Conservation (phyloP, 2,329 filamentous ascomycete genomes). For the Cercospora sp. region DNA sequence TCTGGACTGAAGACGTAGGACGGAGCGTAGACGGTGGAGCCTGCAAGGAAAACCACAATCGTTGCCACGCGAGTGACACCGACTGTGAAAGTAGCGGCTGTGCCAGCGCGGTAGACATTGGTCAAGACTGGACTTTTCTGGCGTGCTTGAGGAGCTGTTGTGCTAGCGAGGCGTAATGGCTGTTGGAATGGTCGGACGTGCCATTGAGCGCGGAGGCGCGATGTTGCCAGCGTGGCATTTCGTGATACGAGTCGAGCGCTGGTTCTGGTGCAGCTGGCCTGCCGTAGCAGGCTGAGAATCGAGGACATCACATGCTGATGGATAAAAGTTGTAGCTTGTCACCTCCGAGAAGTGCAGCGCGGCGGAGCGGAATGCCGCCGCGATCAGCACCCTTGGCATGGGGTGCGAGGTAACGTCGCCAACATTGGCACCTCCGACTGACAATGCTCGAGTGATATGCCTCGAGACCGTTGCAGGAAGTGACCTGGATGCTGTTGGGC, state of each 20-base stretch:
- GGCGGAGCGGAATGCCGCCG: not conserved
- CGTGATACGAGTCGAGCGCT: not conserved
- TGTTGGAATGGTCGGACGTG: not conserved
- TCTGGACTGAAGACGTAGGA: constrained; percentile 51
- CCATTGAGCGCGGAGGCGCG: not conserved
- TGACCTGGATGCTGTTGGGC: not conserved
- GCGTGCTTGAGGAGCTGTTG: not conserved
- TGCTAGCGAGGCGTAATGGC: constrained; percentile 6
- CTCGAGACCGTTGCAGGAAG: not conserved
- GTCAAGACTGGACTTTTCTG: constrained; percentile 55
- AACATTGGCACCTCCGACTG: not conserved
- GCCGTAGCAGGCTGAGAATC: constrained; percentile 21
- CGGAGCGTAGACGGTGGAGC: constrained; percentile 61
- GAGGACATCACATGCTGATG: constrained; percentile 30
- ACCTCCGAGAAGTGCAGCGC: not conserved
- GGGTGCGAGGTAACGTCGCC: constrained; percentile 5
- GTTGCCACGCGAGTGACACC: constrained; percentile 71
- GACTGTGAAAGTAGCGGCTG: constrained; percentile 64
- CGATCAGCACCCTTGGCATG: not conserved
- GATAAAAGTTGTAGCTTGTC: not conserved
- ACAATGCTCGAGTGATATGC: not conserved
- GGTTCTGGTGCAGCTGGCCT: constrained; percentile 5
- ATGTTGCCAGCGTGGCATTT: not conserved
- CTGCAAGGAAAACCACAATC: constrained; percentile 68
- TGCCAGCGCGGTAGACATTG: constrained; percentile 74